Percentiles rank a stretch among this genome's conserved stretches.
These are phyloP conservation scores for Cercospora sp. DNA, from an alignment of 2,329 filamentous ascomycete genomes.

Conservation along the genomic window DNA sequence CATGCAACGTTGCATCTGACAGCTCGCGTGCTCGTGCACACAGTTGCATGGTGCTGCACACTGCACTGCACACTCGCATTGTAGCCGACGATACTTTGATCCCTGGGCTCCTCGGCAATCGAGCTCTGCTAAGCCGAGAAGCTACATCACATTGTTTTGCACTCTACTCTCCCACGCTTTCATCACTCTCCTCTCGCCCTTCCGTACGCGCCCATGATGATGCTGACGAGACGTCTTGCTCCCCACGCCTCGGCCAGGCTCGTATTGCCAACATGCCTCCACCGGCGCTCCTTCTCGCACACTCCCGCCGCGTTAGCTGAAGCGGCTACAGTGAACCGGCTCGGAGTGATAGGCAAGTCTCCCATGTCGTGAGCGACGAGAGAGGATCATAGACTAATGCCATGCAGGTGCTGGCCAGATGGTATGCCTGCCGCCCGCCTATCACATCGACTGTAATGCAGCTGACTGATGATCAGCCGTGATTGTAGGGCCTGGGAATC, in stretches of 20 bases:
- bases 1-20: neutral
- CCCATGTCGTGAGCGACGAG: conserved; percentile 4
- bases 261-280: conserved; percentile 11
- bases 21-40: neutral
- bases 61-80: neutral
- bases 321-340: conserved; percentile 72
- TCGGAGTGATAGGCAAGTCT: conserved; percentile 72
- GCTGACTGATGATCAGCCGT: conserved; percentile 25
- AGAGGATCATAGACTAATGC: neutral
- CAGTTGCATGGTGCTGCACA: neutral
- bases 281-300: conserved; percentile 63
- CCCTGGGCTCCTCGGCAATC: neutral
- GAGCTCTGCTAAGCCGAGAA: conserved; percentile 6
- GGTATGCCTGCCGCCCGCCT: conserved; percentile 21
- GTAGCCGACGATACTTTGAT: neutral
- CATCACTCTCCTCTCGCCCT: neutral
- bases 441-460: conserved; percentile 17
- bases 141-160: conserved; percentile 6
- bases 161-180: neutral
- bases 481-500: conserved; percentile 80
- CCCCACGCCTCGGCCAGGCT: conserved; percentile 7
- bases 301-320: conserved; percentile 48
- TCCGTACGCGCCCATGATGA: conserved; percentile 4
- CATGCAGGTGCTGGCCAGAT: conserved; percentile 26
- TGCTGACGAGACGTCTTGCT: conserved; percentile 13